phyloP scores from a whole-genome alignment of 768 basidiomycete genomes.

The Melanogaster broomeanus region DNA sequence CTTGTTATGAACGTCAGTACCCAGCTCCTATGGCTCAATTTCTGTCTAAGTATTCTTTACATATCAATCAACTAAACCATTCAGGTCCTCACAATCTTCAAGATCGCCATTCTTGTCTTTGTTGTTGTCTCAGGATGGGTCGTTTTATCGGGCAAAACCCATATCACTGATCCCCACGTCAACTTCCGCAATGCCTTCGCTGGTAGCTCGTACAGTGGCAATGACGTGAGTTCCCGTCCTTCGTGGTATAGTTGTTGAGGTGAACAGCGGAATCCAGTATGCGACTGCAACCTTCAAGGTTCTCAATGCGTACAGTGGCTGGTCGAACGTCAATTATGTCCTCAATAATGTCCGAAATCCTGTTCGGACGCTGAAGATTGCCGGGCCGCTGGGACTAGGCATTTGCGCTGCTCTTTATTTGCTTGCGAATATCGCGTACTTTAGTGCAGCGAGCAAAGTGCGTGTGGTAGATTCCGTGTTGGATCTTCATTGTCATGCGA shows the following conservation, averaged over 20 bases:
- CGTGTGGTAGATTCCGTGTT: neutral
- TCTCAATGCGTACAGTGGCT: slow-evolving; percentile 45
- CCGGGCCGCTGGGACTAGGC: slow-evolving; percentile 58
- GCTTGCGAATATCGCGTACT: slow-evolving; percentile 60
- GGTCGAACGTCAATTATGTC: slow-evolving; percentile 57
- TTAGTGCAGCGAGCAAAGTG: slow-evolving; percentile 37
- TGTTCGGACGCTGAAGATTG: slow-evolving; percentile 60
- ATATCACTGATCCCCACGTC: slow-evolving; percentile 50
- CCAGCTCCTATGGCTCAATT: neutral
- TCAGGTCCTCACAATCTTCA: slow-evolving; percentile 51
- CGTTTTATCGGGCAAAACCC: slow-evolving; percentile 55
- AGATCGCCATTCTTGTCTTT: slow-evolving; percentile 49
- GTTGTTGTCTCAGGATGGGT: slow-evolving; percentile 56
- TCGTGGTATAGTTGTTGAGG: neutral
- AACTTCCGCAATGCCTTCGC: slow-evolving; percentile 58
- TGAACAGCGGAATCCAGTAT: slow-evolving; percentile 36
- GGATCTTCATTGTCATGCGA: neutral
- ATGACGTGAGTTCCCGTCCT: slow-evolving; percentile 33
- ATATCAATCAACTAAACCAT: neutral
- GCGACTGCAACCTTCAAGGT: slow-evolving; percentile 60
- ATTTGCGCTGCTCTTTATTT: slow-evolving; percentile 56
- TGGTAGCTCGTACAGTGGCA: slow-evolving; percentile 50
- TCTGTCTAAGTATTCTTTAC: neutral
- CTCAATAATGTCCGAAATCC: slow-evolving; percentile 63
- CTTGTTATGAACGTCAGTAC: slow-evolving; percentile 48